Evolutionary conservation across 805 yeast species (phyloP), one percentile per base, ranked within the genome.

Genomic region (Candida krabiensis): DNA sequence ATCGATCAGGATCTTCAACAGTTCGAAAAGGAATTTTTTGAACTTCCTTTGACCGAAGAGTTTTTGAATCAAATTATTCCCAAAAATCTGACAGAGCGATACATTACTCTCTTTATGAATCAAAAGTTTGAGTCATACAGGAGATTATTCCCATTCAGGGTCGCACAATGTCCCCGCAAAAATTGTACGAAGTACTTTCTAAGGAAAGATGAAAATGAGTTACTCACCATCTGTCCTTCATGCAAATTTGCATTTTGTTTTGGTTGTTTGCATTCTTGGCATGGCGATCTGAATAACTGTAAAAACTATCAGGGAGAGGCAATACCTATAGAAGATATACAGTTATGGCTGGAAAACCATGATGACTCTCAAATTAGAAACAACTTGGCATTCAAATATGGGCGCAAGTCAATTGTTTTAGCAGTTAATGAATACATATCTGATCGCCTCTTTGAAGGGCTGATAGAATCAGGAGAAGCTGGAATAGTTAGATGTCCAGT

Each of bases 211-310:
- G 55, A 66, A 12, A 69, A 67, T 38, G 77, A 73, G 7, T 55
- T 67, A 7, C 57, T 80, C 38, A 65, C 75, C 3, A 64, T 70
- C 14, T 80, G 86, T 49, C 58, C 66, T 0, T 43, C 53, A 4
- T 80, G 86, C 52, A 55, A 59, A 9, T 66, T 70, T 45, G 79
- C 80, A 0, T 80, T 78, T 45, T 80, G 86, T 49, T 65, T 66
- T 42, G 66, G 65, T 19, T 80, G 86, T 55, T 56, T 67, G 5
- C 79, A 71, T 45, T 74, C 83, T 3, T 80, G 82, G 79, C 86
- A 80, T 56, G 83, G 83, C 1, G 61, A 64, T 12, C 64, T 62
- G 35, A 71, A 71, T 40, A 52, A 52, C 19, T 80, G 86, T 53
- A 65, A 54, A 35, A 50, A 60, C 49, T 35, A 50, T 52, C 42